Percentiles rank a stretch among this genome's conserved stretches.
Evolutionary conservation across 352 stramenopile genomes (phyloP).

Genomic region (Globisporangium camurandrum): DNA sequence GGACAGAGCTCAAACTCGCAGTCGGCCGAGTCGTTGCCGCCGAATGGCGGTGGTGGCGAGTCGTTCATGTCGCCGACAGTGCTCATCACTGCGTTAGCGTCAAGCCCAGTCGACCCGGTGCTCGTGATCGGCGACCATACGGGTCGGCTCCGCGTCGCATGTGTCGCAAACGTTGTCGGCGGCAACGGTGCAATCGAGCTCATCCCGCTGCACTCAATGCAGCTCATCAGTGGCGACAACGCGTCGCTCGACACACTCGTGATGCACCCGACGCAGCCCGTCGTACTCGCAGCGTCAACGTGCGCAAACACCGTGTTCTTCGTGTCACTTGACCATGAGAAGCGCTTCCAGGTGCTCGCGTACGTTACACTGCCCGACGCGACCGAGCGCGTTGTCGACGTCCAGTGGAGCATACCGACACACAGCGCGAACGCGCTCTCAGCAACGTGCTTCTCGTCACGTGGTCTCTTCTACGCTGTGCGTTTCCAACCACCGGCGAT

Average conservation of each 20-base stretch:
- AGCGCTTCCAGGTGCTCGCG: slow-evolving; percentile 51
- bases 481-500: slow-evolving; percentile 17
- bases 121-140: slow-evolving; percentile 52
- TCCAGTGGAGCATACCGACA: slow-evolving; percentile 40
- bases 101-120: slow-evolving; percentile 41
- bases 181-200: slow-evolving; percentile 39
- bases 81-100: slow-evolving; percentile 39
- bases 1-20: slow-evolving; percentile 2
- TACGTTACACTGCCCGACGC: slow-evolving; percentile 33
- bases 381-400: slow-evolving; percentile 41
- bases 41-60: neutral
- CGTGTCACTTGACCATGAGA: slow-evolving; percentile 63
- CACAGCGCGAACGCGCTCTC: slow-evolving; percentile 34
- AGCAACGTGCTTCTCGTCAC: slow-evolving; percentile 47
- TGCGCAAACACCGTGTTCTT: slow-evolving; percentile 34
- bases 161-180: slow-evolving; percentile 40
- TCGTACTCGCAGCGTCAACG: slow-evolving; percentile 51
- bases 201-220: slow-evolving; percentile 51
- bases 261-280: slow-evolving; percentile 48
- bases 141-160: slow-evolving; percentile 49
- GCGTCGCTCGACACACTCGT: slow-evolving; percentile 43
- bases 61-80: slow-evolving; percentile 15
- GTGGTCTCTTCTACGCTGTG: slow-evolving; percentile 39
- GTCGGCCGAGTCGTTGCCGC: slow-evolving; percentile 1
- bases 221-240: slow-evolving; percentile 24